A percentile compares a stretch with the other conserved stretches of the same genome.
Conservation (phyloP, 176 grass and related monocot genomes). For the Oryza australiensis region DNA sequence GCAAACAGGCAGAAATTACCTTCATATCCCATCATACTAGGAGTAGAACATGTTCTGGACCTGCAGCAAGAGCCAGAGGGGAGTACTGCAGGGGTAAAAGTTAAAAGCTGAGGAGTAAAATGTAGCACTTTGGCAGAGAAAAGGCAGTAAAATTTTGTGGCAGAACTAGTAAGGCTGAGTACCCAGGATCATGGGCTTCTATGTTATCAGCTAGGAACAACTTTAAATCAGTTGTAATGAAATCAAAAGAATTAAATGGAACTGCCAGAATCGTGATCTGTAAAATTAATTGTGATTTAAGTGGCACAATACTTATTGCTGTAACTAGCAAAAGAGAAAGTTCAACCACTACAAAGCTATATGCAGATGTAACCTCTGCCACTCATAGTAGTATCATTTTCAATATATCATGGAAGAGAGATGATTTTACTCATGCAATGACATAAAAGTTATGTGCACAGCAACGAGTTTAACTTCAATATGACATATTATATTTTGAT, state of each 20-base stretch:
- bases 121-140: not conserved
- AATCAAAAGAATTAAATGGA: not conserved
- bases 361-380: not conserved
- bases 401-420: not conserved
- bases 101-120: not conserved
- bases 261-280: not conserved
- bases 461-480: not conserved
- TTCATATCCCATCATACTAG: not conserved
- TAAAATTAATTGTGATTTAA: not conserved
- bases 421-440: not conserved
- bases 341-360: not conserved
- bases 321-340: not conserved
- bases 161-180: not conserved
- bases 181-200: not conserved
- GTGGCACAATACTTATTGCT: not conserved
- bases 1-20: not conserved
- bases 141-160: not conserved
- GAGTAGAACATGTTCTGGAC: not conserved
- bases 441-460: not conserved
- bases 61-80: not conserved
- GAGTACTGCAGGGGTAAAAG: slow-evolving; percentile 8
- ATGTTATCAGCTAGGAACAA: not conserved
- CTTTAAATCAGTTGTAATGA: not conserved
- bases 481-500: not conserved
- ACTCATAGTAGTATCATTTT: not conserved